Conservation (phyloP, 805 yeast species). For the Ogataea minuta region DNA sequence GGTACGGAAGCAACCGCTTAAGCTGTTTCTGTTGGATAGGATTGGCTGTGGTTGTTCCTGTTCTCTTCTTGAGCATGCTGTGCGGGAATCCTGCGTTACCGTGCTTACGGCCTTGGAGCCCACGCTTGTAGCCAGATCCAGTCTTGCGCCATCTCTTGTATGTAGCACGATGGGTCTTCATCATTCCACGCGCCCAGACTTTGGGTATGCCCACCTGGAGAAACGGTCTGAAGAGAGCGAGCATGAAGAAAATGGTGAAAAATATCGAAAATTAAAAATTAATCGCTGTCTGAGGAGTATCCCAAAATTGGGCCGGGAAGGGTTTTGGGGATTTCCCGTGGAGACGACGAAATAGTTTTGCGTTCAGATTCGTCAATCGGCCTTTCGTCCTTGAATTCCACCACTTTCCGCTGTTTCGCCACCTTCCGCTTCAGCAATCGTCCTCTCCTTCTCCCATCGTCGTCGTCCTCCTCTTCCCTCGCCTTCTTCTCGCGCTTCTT, state of each 20-base stretch:
- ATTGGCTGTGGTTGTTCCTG: conserved; percentile 55
- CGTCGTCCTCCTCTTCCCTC: no score
- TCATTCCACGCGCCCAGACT: conserved; percentile 34
- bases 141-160: conserved; percentile 84
- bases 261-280: background rate
- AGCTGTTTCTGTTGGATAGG: conserved; percentile 58
- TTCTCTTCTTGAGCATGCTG: conserved; percentile 54
- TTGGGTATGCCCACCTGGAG: conserved; percentile 12
- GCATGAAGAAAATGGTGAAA: conserved; percentile 2
- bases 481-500: conserved; percentile 2
- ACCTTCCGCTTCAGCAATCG: no score
- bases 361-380: no score
- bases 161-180: conserved; percentile 84
- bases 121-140: conserved; percentile 65
- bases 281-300: conserved; percentile 8
- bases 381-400: no score
- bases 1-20: conserved; percentile 51
- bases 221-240: conserved; percentile 21
- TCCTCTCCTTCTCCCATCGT: no score
- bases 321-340: background rate
- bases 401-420: no score
- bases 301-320: conserved; percentile 1
- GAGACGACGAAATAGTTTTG: no score
- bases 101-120: conserved; percentile 83
- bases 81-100: conserved; percentile 89